A percentile compares a stretch with the other conserved stretches of the same genome.
phyloP scores from a whole-genome alignment of 768 basidiomycete species.

The Xanthoconium stramineum region DNA sequence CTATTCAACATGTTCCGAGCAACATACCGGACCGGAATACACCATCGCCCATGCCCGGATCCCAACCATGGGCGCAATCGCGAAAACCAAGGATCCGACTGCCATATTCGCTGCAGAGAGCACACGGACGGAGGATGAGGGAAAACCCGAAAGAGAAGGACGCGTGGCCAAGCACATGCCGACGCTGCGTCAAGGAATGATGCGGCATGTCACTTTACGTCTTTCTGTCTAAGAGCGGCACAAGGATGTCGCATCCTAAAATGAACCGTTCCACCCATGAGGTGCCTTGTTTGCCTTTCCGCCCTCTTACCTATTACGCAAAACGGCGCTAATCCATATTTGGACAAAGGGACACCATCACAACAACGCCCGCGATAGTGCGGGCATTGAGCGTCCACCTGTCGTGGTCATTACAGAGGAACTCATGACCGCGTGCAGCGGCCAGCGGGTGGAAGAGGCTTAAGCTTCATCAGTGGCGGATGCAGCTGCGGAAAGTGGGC shows the following conservation, averaged over 20 bases:
- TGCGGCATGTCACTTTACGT: slow-evolving; percentile 28
- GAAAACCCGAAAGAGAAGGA: background rate
- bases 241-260: slow-evolving; percentile 2
- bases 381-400: background rate
- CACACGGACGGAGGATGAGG: background rate
- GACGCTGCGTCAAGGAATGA: slow-evolving; percentile 17
- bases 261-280: slow-evolving; percentile 11
- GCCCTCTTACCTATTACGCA: slow-evolving; percentile 10
- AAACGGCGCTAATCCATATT: slow-evolving; percentile 10
- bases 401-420: background rate
- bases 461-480: too few species aligned
- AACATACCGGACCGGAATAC: slow-evolving; percentile 8
- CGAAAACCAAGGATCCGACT: background rate
- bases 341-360: slow-evolving; percentile 1
- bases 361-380: slow-evolving; percentile 10
- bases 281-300: background rate
- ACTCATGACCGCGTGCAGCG: slow-evolving; percentile 8
- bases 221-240: slow-evolving; percentile 13
- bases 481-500: slow-evolving; percentile 6
- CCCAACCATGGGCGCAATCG: slow-evolving; percentile 2
- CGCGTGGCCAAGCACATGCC: slow-evolving; percentile 17
- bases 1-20: slow-evolving; percentile 6
- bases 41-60: slow-evolving; percentile 4
- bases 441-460: background rate
- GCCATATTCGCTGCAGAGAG: background rate